Conservation (phyloP, 805 yeast species). For the Ogataea paradorogensis region DNA sequence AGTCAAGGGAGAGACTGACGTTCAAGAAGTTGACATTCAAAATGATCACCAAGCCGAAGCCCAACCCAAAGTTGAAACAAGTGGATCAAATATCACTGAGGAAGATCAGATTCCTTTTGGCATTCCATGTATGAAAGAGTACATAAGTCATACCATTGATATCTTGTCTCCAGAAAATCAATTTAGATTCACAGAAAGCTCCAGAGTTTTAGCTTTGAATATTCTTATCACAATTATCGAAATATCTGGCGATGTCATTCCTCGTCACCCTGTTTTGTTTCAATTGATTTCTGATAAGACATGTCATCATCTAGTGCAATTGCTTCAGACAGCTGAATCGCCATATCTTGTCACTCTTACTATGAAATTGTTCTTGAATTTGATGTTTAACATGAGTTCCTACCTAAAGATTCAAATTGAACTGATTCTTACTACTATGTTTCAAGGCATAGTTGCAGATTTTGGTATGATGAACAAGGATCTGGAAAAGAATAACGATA, state of each 20-base stretch:
- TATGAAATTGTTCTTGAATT: slow-evolving; percentile 68
- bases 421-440: slow-evolving; percentile 60
- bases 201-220: slow-evolving; percentile 78
- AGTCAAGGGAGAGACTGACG: slow-evolving; percentile 6
- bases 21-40: neutral
- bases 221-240: slow-evolving; percentile 79
- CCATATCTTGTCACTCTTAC: slow-evolving; percentile 71
- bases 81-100: slow-evolving; percentile 18
- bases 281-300: slow-evolving; percentile 71
- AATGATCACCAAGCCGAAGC: neutral
- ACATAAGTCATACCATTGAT: slow-evolving; percentile 69
- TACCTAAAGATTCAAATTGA: slow-evolving; percentile 80
- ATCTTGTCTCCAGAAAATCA: slow-evolving; percentile 80
- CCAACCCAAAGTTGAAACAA: neutral
- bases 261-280: slow-evolving; percentile 62
- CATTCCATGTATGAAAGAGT: slow-evolving; percentile 71
- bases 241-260: slow-evolving; percentile 64
- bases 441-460: slow-evolving; percentile 39
- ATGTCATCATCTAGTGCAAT: slow-evolving; percentile 80
- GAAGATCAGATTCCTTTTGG: slow-evolving; percentile 56
- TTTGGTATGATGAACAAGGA: slow-evolving; percentile 26
- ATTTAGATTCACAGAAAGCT: slow-evolving; percentile 80
- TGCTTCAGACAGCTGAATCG: slow-evolving; percentile 72
- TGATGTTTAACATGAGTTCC: slow-evolving; percentile 63
- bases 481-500: slow-evolving; percentile 26